Conservation (phyloP, 1,284 basidiomycete species). For the Puccinia novopanici region DNA sequence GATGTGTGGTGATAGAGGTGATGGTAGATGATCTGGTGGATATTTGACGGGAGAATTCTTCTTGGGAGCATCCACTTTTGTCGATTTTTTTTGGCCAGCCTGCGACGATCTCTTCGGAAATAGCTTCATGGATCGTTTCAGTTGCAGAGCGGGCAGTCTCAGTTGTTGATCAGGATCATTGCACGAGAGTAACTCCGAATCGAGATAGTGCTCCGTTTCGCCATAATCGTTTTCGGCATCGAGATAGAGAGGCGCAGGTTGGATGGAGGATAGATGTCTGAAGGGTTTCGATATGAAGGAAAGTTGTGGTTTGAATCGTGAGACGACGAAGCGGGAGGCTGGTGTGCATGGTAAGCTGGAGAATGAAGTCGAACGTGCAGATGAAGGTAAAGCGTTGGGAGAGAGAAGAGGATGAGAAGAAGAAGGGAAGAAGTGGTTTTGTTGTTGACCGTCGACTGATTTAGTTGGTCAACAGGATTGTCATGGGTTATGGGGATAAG, state of each 20-base stretch:
- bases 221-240: slow-evolving; percentile 37
- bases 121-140: slow-evolving; percentile 81
- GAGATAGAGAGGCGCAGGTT: slow-evolving; percentile 47
- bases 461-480: too few species aligned
- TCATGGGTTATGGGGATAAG: too few species aligned
- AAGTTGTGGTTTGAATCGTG: background rate
- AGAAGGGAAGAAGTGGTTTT: background rate
- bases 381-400: too few species aligned
- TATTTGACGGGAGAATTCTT: slow-evolving; percentile 62
- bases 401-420: background rate
- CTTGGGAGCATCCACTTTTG: slow-evolving; percentile 58
- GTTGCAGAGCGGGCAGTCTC: slow-evolving; percentile 84
- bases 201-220: slow-evolving; percentile 23
- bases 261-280: slow-evolving; percentile 46
- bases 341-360: too few species aligned
- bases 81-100: slow-evolving; percentile 61
- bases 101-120: slow-evolving; percentile 72
- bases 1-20: slow-evolving; percentile 15
- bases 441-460: too few species aligned
- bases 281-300: slow-evolving; percentile 24
- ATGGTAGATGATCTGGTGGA: slow-evolving; percentile 61
- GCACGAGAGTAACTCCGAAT: slow-evolving; percentile 1
- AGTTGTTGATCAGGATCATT: slow-evolving; percentile 77
- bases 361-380: too few species aligned
- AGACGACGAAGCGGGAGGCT: too few species aligned